These are phyloP conservation scores for Thielaviopsis euricoi DNA, from an alignment of 2,329 filamentous ascomycete genomes.

Conservation along the genomic window DNA sequence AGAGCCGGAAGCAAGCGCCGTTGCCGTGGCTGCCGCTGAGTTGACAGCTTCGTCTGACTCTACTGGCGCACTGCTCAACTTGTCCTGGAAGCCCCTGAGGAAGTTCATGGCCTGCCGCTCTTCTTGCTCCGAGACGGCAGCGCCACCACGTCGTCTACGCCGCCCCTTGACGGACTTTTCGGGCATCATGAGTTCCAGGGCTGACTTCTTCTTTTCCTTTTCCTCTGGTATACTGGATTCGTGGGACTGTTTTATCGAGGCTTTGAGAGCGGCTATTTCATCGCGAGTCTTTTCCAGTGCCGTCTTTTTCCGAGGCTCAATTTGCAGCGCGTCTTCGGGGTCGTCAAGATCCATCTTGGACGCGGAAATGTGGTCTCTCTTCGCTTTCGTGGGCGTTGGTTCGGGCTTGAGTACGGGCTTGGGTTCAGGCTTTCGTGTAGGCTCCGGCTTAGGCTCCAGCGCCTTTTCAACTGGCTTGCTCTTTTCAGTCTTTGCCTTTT, in stretches of 20 bases:
- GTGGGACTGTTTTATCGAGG: constrained; percentile 55
- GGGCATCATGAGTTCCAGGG: constrained; percentile 59
- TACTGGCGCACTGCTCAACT: background rate
- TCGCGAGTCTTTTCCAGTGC: constrained; percentile 57
- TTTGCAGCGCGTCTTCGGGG: constrained; percentile 7
- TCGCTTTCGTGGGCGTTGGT: background rate
- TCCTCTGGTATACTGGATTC: constrained; percentile 24
- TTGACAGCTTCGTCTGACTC: background rate
- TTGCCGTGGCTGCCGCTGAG: background rate
- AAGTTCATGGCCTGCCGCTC: constrained; percentile 16
- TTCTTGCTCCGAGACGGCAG: constrained; percentile 28
- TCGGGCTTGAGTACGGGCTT: background rate
- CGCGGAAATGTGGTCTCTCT: background rate
- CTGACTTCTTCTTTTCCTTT: constrained; percentile 45
- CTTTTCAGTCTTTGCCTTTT: constrained; percentile 1
- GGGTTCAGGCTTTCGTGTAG: background rate
- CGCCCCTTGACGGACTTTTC: constrained; percentile 52
- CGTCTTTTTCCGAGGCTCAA: constrained; percentile 16
- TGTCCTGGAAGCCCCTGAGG: constrained; percentile 6
- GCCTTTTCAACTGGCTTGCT: background rate
- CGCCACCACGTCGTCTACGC: constrained; percentile 40
- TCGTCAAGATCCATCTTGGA: constrained; percentile 4
- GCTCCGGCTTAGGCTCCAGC: background rate
- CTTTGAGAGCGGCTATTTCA: constrained; percentile 65
- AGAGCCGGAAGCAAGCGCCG: too few species aligned